Percentiles rank a stretch among this genome's conserved stretches.
Evolutionary conservation across 2,329 filamentous ascomycete genomes (phyloP).

Genomic region (Aureobasidium zeae): DNA sequence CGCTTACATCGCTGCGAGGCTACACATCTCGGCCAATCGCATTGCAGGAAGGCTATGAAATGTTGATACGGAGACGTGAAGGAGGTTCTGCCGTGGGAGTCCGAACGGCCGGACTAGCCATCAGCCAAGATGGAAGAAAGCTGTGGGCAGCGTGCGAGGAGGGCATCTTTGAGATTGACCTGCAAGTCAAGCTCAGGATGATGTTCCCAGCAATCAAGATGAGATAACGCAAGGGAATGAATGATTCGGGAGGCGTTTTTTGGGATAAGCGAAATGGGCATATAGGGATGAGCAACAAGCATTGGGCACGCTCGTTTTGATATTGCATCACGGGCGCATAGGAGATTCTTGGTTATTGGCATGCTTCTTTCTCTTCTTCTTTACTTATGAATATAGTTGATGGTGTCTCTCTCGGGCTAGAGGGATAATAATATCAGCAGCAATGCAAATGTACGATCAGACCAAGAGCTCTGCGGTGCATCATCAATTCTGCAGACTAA

Average conservation of each 20-base stretch:
- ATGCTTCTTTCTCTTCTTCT: slow-evolving; percentile 3
- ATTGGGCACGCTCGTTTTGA: slow-evolving; percentile 3
- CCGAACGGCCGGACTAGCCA: slow-evolving; percentile 39
- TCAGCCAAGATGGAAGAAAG: slow-evolving; percentile 39
- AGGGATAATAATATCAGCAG: too few species aligned
- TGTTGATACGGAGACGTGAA: slow-evolving; percentile 5
- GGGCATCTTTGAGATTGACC: slow-evolving; percentile 64
- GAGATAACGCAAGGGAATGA: slow-evolving; percentile 21
- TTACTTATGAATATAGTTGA: neutral
- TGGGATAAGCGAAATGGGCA: neutral
- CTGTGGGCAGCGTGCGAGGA: slow-evolving; percentile 49
- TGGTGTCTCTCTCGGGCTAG: neutral
- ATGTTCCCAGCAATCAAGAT: slow-evolving; percentile 33
- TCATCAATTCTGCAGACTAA: too few species aligned
- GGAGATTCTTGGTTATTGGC: neutral
- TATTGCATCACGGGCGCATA: neutral
- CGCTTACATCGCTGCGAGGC: slow-evolving; percentile 9
- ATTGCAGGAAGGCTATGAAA: slow-evolving; percentile 9
- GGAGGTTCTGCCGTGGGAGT: slow-evolving; percentile 27
- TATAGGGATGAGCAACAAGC: slow-evolving; percentile 1
- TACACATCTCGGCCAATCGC: slow-evolving; percentile 1
- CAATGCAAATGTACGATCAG: too few species aligned
- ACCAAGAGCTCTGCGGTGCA: too few species aligned
- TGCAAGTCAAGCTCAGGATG: slow-evolving; percentile 56
- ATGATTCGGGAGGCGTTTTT: neutral